Evolutionary conservation across 352 stramenopile genomes (phyloP).

Genomic region (Globisporangium abappressorium): DNA sequence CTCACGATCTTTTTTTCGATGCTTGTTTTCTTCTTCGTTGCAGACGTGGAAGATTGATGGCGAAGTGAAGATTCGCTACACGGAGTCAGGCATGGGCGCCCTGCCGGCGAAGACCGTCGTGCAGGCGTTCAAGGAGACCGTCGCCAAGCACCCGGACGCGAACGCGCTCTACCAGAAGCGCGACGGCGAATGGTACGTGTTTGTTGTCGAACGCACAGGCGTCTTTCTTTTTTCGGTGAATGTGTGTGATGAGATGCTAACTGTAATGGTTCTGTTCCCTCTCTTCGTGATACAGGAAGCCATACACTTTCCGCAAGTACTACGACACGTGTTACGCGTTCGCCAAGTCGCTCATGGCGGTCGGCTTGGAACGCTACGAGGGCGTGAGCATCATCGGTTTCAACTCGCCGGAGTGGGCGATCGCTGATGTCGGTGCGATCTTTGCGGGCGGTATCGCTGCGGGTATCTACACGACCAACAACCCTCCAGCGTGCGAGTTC

Average conservation of each 20-base stretch:
- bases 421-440: slow-evolving; percentile 92
- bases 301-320: slow-evolving; percentile 71
- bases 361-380: slow-evolving; percentile 72
- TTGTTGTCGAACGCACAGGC: neutral
- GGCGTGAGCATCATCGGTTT: slow-evolving; percentile 89
- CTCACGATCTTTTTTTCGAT: neutral
- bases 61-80: slow-evolving; percentile 74
- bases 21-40: neutral
- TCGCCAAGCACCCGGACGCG: slow-evolving; percentile 47
- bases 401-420: slow-evolving; percentile 92
- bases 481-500: slow-evolving; percentile 87
- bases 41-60: slow-evolving; percentile 87
- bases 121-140: slow-evolving; percentile 58
- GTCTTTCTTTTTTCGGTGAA: too few species aligned
- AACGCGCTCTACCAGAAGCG: slow-evolving; percentile 69
- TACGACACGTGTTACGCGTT: slow-evolving; percentile 76
- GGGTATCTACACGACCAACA: slow-evolving; percentile 97
- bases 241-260: neutral
- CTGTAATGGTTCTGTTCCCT: slow-evolving; percentile 5
- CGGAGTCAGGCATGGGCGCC: slow-evolving; percentile 44
- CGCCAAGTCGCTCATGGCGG: slow-evolving; percentile 72
- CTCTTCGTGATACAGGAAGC: slow-evolving; percentile 31
- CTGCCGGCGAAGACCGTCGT: slow-evolving; percentile 45
- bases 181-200: slow-evolving; percentile 68
- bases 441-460: slow-evolving; percentile 89